Conservation (phyloP, 2,329 filamentous ascomycete species). For the Microsporum canis region DNA sequence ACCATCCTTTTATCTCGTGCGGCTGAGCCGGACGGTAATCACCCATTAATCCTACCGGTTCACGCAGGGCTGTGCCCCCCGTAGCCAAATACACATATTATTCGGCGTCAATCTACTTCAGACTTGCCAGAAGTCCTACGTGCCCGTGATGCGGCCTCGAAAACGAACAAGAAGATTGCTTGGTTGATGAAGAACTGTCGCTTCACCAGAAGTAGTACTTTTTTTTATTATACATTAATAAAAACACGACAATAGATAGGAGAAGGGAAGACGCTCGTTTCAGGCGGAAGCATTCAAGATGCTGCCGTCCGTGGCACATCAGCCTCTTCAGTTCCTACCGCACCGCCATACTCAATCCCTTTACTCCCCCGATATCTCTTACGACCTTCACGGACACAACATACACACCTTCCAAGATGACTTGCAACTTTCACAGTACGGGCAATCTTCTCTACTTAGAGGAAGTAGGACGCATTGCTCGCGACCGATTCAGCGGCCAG, state of each 20-base stretch:
- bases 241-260: neutral
- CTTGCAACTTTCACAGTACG: conserved; percentile 5
- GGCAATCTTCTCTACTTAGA: conserved; percentile 15
- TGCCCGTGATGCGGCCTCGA: conserved; percentile 36
- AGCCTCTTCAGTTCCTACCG: conserved; percentile 31
- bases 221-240: neutral
- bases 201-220: neutral
- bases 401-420: conserved; percentile 20
- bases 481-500: conserved; percentile 30
- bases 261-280: neutral
- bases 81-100: neutral
- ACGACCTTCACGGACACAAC: conserved; percentile 22
- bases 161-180: conserved; percentile 35
- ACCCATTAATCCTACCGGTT: neutral
- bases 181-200: conserved; percentile 21
- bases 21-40: neutral
- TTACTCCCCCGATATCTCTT: conserved; percentile 23
- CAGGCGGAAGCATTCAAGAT: conserved; percentile 24
- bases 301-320: conserved; percentile 39
- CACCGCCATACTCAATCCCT: conserved; percentile 27
- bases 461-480: conserved; percentile 25
- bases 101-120: neutral
- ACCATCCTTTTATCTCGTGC: neutral
- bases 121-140: neutral
- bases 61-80: neutral